Conservation (phyloP, 1,139 yeast species). For the Suhomyces coccinellae region DNA sequence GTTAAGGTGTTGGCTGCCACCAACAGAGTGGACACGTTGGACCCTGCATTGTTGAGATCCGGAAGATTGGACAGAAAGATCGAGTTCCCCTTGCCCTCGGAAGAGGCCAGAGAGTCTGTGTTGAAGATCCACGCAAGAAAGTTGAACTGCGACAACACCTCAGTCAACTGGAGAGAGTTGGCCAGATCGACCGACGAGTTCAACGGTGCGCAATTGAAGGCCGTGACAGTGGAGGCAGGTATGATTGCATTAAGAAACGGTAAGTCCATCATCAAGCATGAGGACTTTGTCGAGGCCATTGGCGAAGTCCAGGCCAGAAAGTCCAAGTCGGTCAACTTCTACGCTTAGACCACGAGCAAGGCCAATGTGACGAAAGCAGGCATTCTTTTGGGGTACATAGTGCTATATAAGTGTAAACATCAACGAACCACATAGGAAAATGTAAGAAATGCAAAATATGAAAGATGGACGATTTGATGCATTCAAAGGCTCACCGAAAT, state of each 20-base stretch:
- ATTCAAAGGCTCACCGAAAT: too few relatives aligned
- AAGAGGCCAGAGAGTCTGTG: conserved; percentile 95
- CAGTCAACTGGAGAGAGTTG: conserved; percentile 95
- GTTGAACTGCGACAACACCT: conserved; percentile 83
- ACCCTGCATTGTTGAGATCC: conserved; percentile 94
- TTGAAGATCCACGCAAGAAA: conserved; percentile 96
- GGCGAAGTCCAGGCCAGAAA: conserved; percentile 98
- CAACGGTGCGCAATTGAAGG: conserved; percentile 97
- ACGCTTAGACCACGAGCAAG: conserved; percentile 53
- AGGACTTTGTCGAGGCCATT: conserved; percentile 97
- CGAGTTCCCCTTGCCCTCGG: conserved; percentile 96
- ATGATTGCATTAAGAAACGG: conserved; percentile 98
- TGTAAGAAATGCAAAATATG: too few relatives aligned
- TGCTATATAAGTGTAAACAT: background rate
- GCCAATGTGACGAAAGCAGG: background rate
- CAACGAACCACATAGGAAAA: background rate
- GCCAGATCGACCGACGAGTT: conserved; percentile 98
- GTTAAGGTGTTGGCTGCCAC: conserved; percentile 98
- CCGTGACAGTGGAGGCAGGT: conserved; percentile 98
- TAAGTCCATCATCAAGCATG: conserved; percentile 88
- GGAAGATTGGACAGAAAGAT: conserved; percentile 98
- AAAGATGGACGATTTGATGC: too few relatives aligned
- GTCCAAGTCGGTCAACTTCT: conserved; percentile 90
- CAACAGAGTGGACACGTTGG: conserved; percentile 94
- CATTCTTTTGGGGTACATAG: background rate